Evolutionary conservation across 805 yeast genomes (phyloP), one percentile per base, ranked within the genome.

Genomic region (Myxozyma geophila): DNA sequence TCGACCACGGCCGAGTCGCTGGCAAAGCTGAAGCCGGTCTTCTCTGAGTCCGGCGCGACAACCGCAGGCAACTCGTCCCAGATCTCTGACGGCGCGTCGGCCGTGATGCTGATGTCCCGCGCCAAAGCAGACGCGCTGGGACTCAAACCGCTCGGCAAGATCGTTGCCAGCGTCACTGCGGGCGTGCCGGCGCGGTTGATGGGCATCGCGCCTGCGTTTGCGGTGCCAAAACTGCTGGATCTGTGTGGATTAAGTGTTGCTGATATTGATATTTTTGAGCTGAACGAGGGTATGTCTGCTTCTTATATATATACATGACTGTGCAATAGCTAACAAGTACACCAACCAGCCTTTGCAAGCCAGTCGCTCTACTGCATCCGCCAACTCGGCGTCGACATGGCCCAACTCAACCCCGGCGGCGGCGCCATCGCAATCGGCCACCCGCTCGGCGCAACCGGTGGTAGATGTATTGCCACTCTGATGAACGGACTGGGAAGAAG

Each of bases 361-460:
- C 96, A 90, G 68, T 96, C 96, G 62, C 75, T 91, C 70, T 93
- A 96, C 60, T 89, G 90, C 77, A 82, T 88, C 60, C 84, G 89
- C 78, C 78, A 88, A 64, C 80, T 88, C 66, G 79, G 80, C 64
- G 75, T 91, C 62, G 86, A 86, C 64, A 77, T 78, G 36, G 83
- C 83, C 49, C 90, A 89, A 77, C 82, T 91, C 52, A 91, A 91
- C 75, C 91, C 87, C 54, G 88, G 89, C 75, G 96, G 97, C 79
- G 97, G 97, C 77, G 97, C 97, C 28, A 96, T 90, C 70, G 96
- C 96, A 47, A 76, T 91, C 70, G 97, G 97, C 44, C 96, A 91
- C 76, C 97, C 97, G 74, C 82, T 90, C 74, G 97, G 97, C 62
- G 88, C 93, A 47, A 71, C 75, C 33, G 77, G 80, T 2, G 85